Evolutionary conservation across 495 filamentous ascomycete genomes (phyloP).

Genomic region (Paragyromitra xinjiangensis): DNA sequence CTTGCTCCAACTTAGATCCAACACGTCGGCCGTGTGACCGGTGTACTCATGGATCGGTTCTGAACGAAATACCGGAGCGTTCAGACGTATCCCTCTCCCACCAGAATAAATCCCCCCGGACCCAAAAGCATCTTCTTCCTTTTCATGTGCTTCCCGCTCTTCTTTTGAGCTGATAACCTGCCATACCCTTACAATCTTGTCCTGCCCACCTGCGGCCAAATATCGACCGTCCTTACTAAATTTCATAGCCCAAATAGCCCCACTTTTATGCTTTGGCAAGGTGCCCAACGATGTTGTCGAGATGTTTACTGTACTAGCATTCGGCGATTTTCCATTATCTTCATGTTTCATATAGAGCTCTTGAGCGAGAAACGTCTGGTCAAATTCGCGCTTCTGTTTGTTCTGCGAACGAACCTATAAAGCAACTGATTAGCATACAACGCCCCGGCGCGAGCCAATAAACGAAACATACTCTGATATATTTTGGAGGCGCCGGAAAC

Average conservation of each 20-base stretch:
- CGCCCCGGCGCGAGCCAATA: background rate
- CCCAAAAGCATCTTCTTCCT: constrained; percentile 71
- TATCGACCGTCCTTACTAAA: constrained; percentile 95
- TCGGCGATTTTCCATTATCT: constrained; percentile 57
- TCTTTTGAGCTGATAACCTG: constrained; percentile 82
- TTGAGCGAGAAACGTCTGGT: constrained; percentile 89
- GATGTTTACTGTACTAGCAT: constrained; percentile 16
- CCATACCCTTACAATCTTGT: constrained; percentile 88
- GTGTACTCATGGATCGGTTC: constrained; percentile 80
- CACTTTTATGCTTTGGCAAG: constrained; percentile 56
- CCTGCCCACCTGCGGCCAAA: constrained; percentile 87
- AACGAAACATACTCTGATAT: constrained; percentile 68
- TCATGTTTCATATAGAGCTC: constrained; percentile 70
- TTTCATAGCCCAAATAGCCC: constrained; percentile 88
- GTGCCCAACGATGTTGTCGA: constrained; percentile 37
- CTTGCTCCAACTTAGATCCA: constrained; percentile 98
- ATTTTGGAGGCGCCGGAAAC: constrained; percentile 87
- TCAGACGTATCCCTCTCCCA: constrained; percentile 69
- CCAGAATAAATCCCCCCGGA: constrained; percentile 57
- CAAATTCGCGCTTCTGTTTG: constrained; percentile 85
- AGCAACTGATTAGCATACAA: constrained; percentile 3
- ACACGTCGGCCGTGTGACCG: constrained; percentile 84
- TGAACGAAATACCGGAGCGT: constrained; percentile 88
- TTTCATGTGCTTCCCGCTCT: constrained; percentile 75
- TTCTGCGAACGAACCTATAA: constrained; percentile 73